Evolutionary conservation across 1,284 basidiomycete genomes (phyloP), one percentile per base, ranked within the genome.

Genomic region (Ceratobasidium sp.): DNA sequence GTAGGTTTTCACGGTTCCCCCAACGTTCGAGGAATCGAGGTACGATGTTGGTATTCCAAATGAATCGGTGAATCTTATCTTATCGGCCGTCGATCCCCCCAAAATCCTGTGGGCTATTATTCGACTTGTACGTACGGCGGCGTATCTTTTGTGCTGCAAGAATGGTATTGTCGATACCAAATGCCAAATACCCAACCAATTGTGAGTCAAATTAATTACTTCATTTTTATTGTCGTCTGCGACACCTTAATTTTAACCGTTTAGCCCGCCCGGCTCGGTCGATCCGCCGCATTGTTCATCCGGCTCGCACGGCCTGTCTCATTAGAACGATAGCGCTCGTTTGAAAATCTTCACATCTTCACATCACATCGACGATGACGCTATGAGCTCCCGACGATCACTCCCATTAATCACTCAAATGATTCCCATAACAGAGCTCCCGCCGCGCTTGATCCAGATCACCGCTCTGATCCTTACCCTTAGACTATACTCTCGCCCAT

Each of bases 381-480:
- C n/a, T n/a, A n/a, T n/a, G n/a, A n/a, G n/a, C 23, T 5, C 5
- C 59, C 23, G 59, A 17, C 28, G 59, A 33, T 42, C 59, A 38
- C 48, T 26, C 38, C 2, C 4, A 33, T 2, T 33, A 4, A 33
- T 33, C n/a, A n/a, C n/a, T n/a, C n/a, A n/a, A n/a, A n/a, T n/a
- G 28, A 62, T 40, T 40, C 5, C 38, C 68, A 5, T 54, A 44
- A 15, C 38, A 54, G 68, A 59, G 48, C 28, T 15, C 38, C 33
- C 38, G 33, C 38, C 68, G 50, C 38, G 40, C 38, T 57, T 70
- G 68, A 70, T 70, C 68, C 38, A 28, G 15, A 40, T 33, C 26
- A 33, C 33, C n/a, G n/a, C n/a, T n/a, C n/a, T n/a, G n/a, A n/a
- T n/a, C n/a, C n/a, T n/a, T n/a, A n/a, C n/a, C n/a, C n/a, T n/a